Conservation (phyloP, 192 early-diverging fungal species). For the Linnemannia elongata region DNA sequence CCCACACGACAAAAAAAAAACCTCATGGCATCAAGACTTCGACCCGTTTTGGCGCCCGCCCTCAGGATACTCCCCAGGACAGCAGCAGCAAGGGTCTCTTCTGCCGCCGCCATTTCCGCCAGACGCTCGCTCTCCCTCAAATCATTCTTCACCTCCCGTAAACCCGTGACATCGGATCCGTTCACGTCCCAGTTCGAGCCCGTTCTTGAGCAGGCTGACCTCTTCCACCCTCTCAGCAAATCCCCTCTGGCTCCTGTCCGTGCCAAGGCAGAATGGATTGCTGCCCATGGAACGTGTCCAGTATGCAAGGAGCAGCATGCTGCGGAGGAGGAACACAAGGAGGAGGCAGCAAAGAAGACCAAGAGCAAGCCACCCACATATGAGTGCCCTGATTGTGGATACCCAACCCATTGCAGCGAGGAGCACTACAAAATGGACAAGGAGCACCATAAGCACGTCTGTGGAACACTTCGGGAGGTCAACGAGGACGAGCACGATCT, state of each 20-base stretch:
- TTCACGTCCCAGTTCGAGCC: slow-evolving; percentile 56
- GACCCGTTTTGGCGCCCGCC: slow-evolving; percentile 44
- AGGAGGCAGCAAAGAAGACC: neutral
- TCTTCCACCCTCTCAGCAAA: slow-evolving; percentile 79
- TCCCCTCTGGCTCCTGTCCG: slow-evolving; percentile 79
- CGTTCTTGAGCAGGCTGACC: slow-evolving; percentile 63
- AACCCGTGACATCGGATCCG: slow-evolving; percentile 28
- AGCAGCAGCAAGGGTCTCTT: slow-evolving; percentile 17
- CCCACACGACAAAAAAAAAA: slow-evolving; percentile 4
- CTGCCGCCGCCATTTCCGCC: slow-evolving; percentile 18
- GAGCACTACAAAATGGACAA: slow-evolving; percentile 76
- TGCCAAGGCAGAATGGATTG: slow-evolving; percentile 72
- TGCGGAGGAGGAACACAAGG: neutral
- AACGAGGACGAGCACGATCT: slow-evolving; percentile 88
- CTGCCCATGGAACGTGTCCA: slow-evolving; percentile 75
- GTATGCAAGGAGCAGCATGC: slow-evolving; percentile 70
- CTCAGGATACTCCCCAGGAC: slow-evolving; percentile 45
- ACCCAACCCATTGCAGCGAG: slow-evolving; percentile 82
- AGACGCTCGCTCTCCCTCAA: slow-evolving; percentile 47
- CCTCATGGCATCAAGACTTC: slow-evolving; percentile 48
- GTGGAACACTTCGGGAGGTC: slow-evolving; percentile 72
- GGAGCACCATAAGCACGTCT: slow-evolving; percentile 68
- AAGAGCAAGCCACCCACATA: slow-evolving; percentile 66
- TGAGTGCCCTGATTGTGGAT: slow-evolving; percentile 85
- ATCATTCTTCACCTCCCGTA: slow-evolving; percentile 54